These are phyloP conservation scores for Filobasidium floriforme DNA, from an alignment of 768 basidiomycete genomes.

Conservation along the genomic window DNA sequence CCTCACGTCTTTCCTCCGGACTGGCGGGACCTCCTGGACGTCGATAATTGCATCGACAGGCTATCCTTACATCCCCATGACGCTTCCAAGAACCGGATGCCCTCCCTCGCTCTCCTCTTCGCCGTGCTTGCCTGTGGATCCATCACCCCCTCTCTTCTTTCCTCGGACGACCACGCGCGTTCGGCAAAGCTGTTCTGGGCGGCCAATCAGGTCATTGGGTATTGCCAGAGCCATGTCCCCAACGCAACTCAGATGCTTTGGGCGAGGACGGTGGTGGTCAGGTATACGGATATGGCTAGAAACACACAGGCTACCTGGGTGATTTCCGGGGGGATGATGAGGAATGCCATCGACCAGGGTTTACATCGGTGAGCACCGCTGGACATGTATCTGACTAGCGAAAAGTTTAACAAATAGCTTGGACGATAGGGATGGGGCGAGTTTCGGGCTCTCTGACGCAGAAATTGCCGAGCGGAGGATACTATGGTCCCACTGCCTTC, in stretches of 20 bases:
- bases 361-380: constrained; percentile 9
- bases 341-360: constrained; percentile 19
- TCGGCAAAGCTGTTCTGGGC: constrained; percentile 19
- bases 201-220: constrained; percentile 13
- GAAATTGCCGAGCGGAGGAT: constrained; percentile 11
- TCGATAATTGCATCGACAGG: not conserved
- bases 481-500: constrained; percentile 16
- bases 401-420: not conserved
- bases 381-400: not conserved
- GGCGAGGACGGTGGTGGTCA: constrained; percentile 15
- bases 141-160: constrained; percentile 12
- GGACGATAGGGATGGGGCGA: constrained; percentile 5
- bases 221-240: constrained; percentile 14
- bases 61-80: not conserved
- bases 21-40: constrained; percentile 10
- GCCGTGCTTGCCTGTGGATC: constrained; percentile 12
- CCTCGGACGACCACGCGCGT: constrained; percentile 11
- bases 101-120: constrained; percentile 17
- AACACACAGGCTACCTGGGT: constrained; percentile 19
- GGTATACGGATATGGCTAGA: constrained; percentile 16
- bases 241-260: constrained; percentile 6
- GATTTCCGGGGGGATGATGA: constrained; percentile 12
- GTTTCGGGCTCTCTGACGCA: constrained; percentile 8
- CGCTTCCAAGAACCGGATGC: constrained; percentile 1
- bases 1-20: constrained; percentile 14